Evolutionary conservation across 768 basidiomycete species (phyloP), one percentile per base, ranked within the genome.

Genomic region (Tricholoma sp.): DNA sequence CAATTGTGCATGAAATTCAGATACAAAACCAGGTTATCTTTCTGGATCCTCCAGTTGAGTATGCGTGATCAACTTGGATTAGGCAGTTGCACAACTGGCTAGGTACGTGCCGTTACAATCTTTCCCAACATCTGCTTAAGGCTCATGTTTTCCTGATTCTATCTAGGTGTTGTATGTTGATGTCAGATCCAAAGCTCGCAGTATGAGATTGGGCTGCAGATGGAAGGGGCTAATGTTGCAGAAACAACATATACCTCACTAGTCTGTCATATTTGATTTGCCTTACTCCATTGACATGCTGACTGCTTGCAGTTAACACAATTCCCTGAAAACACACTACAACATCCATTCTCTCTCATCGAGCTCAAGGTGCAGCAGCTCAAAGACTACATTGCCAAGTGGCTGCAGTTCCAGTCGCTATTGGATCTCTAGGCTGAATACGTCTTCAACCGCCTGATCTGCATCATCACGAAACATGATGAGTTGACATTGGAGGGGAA

Each of bases 21-120:
- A 98, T 98, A 81, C 91, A 95, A 67, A 97, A 99, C 68, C 97
- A 99, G 69, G 93, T 98, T 61, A 98, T 99, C 71, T 98, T 97
- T 76, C 79, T 98, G 52, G 96, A 98, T 69, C 97, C 97, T 24
- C 97, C 97, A 58, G 92, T 98, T 74, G 96, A 98, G 70, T 84
- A 91, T 64, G 94, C 96, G 0, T 84, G 95, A 41, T 84, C 89
- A 50, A 88, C 82, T 8, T 98, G 95, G 95, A 82, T 95, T 59
- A 82, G 80, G 46, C 90, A 95, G 67, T 73, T 97, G 59, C 95
- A 98, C 64, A 86, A 89, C 57, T 92, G 92, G 87, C 76, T 98
- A 11, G 91, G 91, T 88, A 59, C 41, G 73, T 59, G n/a, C n/a
- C n/a, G n/a, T n/a, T n/a, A n/a, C n/a, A n/a, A 3, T 14, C 4